These are phyloP conservation scores for Metarhizium album DNA, from an alignment of 2,329 filamentous ascomycete genomes.

Conservation along the genomic window DNA sequence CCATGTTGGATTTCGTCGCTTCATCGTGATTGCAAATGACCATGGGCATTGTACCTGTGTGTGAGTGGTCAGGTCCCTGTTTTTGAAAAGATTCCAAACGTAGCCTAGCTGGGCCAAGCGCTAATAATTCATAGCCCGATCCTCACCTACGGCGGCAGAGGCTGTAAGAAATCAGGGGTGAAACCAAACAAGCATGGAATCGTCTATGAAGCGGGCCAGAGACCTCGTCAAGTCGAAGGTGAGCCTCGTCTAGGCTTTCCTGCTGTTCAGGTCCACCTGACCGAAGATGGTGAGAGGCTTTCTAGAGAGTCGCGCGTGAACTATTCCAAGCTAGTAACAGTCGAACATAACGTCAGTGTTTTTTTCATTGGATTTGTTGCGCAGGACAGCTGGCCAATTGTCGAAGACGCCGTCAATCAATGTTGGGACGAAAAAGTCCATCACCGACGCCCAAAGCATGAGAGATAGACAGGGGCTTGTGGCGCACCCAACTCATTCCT, in stretches of 20 bases:
- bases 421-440: conserved; percentile 39
- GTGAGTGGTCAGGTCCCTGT: conserved; percentile 23
- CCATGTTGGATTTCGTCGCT: conserved; percentile 40
- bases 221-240: conserved; percentile 21
- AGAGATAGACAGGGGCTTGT: conserved; percentile 5
- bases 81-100: not conserved
- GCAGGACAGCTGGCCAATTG: conserved; percentile 27
- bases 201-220: conserved; percentile 27
- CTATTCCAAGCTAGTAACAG: conserved; percentile 44
- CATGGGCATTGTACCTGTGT: conserved; percentile 45
- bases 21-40: conserved; percentile 41
- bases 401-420: conserved; percentile 34
- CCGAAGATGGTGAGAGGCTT: conserved; percentile 32
- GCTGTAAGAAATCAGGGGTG: conserved; percentile 41
- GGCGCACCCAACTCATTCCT: not conserved
- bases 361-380: conserved; percentile 42
- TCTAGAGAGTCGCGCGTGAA: conserved; percentile 43
- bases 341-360: conserved; percentile 49
- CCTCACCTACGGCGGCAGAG: conserved; percentile 41
- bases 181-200: conserved; percentile 44
- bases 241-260: conserved; percentile 39
- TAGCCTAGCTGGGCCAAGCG: not conserved
- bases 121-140: conserved; percentile 33
- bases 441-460: conserved; percentile 17
- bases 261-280: conserved; percentile 34